Percentiles rank a stretch among this genome's conserved stretches.
Evolutionary conservation across 441 rosid genomes (phyloP).

Genomic region (Rhodomyrtus psidioides): DNA sequence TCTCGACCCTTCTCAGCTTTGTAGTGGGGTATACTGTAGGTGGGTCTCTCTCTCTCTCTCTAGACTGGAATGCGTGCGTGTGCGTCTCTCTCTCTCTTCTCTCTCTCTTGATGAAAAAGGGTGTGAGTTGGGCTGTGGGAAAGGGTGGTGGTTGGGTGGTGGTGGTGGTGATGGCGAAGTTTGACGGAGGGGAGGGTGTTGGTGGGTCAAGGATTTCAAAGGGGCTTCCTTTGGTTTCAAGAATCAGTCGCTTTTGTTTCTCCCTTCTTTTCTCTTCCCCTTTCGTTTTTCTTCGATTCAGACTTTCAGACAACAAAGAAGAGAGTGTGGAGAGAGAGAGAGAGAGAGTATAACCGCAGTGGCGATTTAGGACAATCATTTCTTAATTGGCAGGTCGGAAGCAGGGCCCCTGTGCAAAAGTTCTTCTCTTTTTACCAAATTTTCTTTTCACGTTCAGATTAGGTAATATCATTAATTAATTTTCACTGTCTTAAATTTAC

Average conservation of each 20-base stretch:
- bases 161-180: constrained; percentile 7
- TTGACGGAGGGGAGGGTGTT: background rate
- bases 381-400: background rate
- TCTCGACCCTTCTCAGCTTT: background rate
- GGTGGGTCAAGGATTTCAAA: constrained; percentile 8
- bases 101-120: background rate
- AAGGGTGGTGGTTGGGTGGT: constrained; percentile 5
- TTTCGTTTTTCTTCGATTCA: background rate
- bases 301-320: background rate
- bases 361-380: background rate
- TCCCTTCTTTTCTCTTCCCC: background rate
- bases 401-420: background rate
- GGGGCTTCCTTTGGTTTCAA: constrained; percentile 31
- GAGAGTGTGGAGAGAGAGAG: background rate
- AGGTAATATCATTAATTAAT: background rate
- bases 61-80: background rate
- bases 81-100: background rate
- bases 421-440: background rate
- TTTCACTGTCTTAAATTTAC: too few species aligned
- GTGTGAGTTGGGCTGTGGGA: constrained; percentile 4
- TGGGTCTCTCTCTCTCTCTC: background rate
- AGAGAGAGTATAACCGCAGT: background rate
- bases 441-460: background rate
- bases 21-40: background rate
- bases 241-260: constrained; percentile 3